Evolutionary conservation across 768 basidiomycete species (phyloP).

Genomic region (Panaeolus cyanescens): DNA sequence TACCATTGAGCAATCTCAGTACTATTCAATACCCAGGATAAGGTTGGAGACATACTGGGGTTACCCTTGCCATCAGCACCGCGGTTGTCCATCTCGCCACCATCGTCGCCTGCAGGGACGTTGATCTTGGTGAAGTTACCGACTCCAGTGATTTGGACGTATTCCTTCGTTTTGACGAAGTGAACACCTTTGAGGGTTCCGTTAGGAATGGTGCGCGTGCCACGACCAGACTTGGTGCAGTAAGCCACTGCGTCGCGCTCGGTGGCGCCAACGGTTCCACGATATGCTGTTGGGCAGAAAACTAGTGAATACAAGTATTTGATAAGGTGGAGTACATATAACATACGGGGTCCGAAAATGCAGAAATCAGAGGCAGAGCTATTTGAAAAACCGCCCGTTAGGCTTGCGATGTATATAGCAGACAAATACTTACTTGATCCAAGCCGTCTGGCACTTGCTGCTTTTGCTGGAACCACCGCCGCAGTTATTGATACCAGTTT

Average conservation of each 20-base stretch:
- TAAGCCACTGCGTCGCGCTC: slow-evolving; percentile 73
- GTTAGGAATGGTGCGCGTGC: slow-evolving; percentile 71
- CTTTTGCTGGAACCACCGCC: slow-evolving; percentile 54
- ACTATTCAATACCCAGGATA: too few relatives aligned
- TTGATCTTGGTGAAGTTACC: slow-evolving; percentile 75
- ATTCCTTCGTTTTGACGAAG: slow-evolving; percentile 64
- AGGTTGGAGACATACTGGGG: slow-evolving; percentile 23
- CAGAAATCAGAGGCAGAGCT: slow-evolving; percentile 71
- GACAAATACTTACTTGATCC: slow-evolving; percentile 56
- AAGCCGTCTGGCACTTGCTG: slow-evolving; percentile 72
- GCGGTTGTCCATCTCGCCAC: slow-evolving; percentile 75
- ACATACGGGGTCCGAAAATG: slow-evolving; percentile 61
- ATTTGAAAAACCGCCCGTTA: slow-evolving; percentile 6
- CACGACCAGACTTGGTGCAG: slow-evolving; percentile 74
- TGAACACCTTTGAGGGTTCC: slow-evolving; percentile 72
- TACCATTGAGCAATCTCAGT: slow-evolving; percentile 11
- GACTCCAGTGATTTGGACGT: slow-evolving; percentile 61
- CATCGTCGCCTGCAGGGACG: slow-evolving; percentile 51
- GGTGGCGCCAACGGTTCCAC: slow-evolving; percentile 62
- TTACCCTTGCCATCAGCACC: slow-evolving; percentile 52
- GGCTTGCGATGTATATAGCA: neutral
- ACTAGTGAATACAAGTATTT: slow-evolving; percentile 6
- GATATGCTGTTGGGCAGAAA: slow-evolving; percentile 23
- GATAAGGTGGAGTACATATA: neutral
- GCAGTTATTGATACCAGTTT: slow-evolving; percentile 69